These are phyloP conservation scores for Acanthamoeba sp. DNA, from an alignment of 208 protist genomes.

Conservation along the genomic window DNA sequence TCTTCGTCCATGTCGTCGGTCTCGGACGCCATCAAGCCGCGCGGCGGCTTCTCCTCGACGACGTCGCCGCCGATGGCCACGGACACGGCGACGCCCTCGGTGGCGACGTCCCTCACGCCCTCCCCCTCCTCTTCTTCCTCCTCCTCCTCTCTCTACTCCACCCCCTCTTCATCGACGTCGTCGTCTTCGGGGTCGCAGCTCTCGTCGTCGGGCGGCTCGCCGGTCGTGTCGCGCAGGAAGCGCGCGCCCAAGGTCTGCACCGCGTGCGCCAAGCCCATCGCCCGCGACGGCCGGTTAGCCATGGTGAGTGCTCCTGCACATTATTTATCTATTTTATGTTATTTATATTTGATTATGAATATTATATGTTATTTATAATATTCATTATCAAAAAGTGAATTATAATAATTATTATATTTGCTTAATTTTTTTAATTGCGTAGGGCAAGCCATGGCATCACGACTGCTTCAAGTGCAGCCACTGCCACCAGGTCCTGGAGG, in stretches of 20 bases:
- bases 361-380: too few species aligned
- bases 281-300: conserved; percentile 16
- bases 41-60: too few species aligned
- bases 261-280: conserved; percentile 11
- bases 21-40: neutral
- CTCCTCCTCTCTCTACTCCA: too few species aligned
- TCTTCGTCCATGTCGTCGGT: neutral
- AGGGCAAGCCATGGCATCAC: conserved; percentile 57
- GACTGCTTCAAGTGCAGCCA: conserved; percentile 66
- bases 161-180: too few species aligned
- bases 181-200: too few species aligned
- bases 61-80: too few species aligned
- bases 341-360: too few species aligned
- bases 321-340: too few species aligned
- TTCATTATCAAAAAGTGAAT: too few species aligned
- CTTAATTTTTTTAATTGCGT: neutral
- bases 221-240: neutral
- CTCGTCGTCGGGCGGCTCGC: neutral
- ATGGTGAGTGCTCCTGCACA: neutral
- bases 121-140: neutral
- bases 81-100: too few species aligned
- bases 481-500: conserved; percentile 53
- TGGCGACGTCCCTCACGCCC: too few species aligned
- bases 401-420: neutral
- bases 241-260: conserved; percentile 20